Base-by-base conservation (phyloP, 345 rosid species). In the Acer negundo region DNA sequence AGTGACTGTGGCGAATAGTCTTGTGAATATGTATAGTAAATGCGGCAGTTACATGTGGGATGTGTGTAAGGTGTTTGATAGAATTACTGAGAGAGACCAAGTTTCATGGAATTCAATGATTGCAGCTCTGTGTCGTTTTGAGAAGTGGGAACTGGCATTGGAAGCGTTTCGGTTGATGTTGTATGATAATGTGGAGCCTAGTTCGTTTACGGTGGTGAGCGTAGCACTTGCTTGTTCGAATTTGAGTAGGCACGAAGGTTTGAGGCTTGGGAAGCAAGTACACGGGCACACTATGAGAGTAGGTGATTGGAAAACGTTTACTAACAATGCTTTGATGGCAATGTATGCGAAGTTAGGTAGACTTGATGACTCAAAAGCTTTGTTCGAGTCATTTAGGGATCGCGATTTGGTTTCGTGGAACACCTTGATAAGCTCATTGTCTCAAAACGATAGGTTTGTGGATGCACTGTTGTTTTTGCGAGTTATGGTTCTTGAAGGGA, bases 31-130 rank as follows among this genome's bases (percentile, higher is more conserved):
- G 56, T 95, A 95, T 23, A 86, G 88, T 6, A 91, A 90, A 78
- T 92, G 97, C 12, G 93, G 95, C 28, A 85, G 85, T 63, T 58
- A 62, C 26, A 68, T 91, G 0, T 83, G 71, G 5, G 87, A 84
- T 74, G 97, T 84, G 0, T 70, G 74, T 73, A 87, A 83, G 83
- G 86, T 91, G 95, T 93, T 95, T 78, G 95, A 92, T 62, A 83
- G 92, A 86, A 93, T 95, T 70, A 59, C 90, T 8, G 91, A 84
- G 12, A 89, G 87, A 77, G 95, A 95, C 87, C 88, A 90, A 66
- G 97, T 93, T 46, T 95, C 97, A 67, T 95, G 99, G 98, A 95
- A 93, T 77, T 89, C 99, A 1, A 61, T 92, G 78, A 87, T 95
- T 67, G 83, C 94, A 61, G 83, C 95, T 0, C 74, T 91, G 31